phyloP scores from a whole-genome alignment of 306 rosid species.

The Biancaea sappan region DNA sequence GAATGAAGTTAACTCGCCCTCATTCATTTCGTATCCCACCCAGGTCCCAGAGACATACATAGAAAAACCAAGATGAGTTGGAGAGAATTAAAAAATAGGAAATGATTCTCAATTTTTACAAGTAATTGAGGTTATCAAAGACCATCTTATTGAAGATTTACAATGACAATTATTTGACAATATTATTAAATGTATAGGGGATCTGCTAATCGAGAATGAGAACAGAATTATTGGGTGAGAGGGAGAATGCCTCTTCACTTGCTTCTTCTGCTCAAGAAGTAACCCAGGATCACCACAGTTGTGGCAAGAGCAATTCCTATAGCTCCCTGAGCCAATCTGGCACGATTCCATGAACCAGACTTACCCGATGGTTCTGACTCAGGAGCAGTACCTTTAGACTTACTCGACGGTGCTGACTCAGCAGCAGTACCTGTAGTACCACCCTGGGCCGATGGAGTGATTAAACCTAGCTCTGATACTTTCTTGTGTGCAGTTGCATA shows the following conservation, averaged over 20 bases:
- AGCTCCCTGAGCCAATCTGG: conserved; percentile 28
- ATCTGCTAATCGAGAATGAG: not conserved
- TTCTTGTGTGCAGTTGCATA: conserved; percentile 81
- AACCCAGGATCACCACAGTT: conserved; percentile 57
- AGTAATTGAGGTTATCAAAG: too few species aligned
- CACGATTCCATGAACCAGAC: not conserved
- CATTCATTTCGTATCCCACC: too few species aligned
- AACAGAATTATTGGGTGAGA: not conserved
- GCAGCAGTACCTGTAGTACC: too few species aligned
- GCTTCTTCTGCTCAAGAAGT: conserved; percentile 45
- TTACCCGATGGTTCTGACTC: not conserved
- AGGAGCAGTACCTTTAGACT: too few species aligned
- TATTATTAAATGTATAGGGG: not conserved
- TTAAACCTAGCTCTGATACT: conserved; percentile 80
- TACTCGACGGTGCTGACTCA: too few species aligned
- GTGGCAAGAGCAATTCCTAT: conserved; percentile 45
- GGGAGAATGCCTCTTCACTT: conserved; percentile 18
- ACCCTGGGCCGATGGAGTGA: conserved; percentile 6
- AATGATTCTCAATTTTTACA: too few species aligned
- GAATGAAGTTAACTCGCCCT: too few species aligned
- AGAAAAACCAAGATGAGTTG: too few species aligned
- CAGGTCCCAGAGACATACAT: too few species aligned
- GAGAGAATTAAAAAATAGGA: too few species aligned
- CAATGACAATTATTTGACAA: not conserved
- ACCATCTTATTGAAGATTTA: not conserved